Conservation (phyloP, 331 rosid species). For the Quercus phellos region DNA sequence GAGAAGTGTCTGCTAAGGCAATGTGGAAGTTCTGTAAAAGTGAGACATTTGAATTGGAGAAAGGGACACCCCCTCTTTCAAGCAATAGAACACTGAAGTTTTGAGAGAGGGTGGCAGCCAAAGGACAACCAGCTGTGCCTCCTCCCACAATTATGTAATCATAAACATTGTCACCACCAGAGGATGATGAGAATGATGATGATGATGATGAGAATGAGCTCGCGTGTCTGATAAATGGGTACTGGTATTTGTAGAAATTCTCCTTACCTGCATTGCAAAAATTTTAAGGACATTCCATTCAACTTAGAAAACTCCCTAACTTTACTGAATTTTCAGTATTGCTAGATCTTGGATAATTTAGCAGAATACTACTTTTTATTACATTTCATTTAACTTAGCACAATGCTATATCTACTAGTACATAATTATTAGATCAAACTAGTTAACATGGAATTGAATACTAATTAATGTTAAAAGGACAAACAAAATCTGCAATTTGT, state of each 20-base stretch:
- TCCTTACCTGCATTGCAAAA: slow-evolving; percentile 46
- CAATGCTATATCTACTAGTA: too few relatives aligned
- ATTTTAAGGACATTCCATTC: neutral
- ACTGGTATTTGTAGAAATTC: slow-evolving; percentile 17
- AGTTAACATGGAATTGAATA: too few relatives aligned
- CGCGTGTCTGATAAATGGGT: slow-evolving; percentile 71
- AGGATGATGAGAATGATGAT: slow-evolving; percentile 46
- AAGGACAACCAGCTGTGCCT: slow-evolving; percentile 91
- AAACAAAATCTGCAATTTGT: neutral
- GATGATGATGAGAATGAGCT: slow-evolving; percentile 54
- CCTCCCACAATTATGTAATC: slow-evolving; percentile 94
- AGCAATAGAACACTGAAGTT: slow-evolving; percentile 70
- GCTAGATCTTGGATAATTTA: too few relatives aligned
- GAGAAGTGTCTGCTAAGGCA: slow-evolving; percentile 66
- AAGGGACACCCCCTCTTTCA: slow-evolving; percentile 96
- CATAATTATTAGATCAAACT: too few relatives aligned
- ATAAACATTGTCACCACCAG: slow-evolving; percentile 30
- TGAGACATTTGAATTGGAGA: slow-evolving; percentile 74
- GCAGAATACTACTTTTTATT: too few relatives aligned
- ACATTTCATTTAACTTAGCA: too few relatives aligned
- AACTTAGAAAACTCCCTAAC: neutral
- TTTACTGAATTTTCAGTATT: too few relatives aligned
- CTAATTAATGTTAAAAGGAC: neutral
- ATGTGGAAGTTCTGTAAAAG: slow-evolving; percentile 76
- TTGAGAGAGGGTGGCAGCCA: slow-evolving; percentile 79